Conservation (phyloP, 768 basidiomycete genomes). For the Pleurotus eryngii region DNA sequence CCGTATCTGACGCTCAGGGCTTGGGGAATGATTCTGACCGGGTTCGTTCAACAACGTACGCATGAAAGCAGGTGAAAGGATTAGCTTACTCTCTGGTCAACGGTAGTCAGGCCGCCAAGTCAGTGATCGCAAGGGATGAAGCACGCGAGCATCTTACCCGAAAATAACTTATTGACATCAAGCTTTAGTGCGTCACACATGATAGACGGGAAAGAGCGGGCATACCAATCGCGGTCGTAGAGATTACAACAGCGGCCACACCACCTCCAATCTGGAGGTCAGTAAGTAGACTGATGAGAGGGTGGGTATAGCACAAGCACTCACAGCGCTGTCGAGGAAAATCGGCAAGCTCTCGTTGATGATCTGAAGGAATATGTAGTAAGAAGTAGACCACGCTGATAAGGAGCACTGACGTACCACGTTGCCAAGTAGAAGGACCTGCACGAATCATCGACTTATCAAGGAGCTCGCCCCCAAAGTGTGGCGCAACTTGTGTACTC, state of each 20-base stretch:
- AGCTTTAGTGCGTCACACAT: neutral
- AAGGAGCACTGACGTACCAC: slow-evolving; percentile 50
- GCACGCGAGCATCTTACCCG: slow-evolving; percentile 48
- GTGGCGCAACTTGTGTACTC: slow-evolving; percentile 16
- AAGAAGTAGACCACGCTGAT: too few relatives aligned
- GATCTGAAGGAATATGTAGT: slow-evolving; percentile 41
- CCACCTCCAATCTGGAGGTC: slow-evolving; percentile 54
- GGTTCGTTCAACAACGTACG: neutral
- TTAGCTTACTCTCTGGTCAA: slow-evolving; percentile 63
- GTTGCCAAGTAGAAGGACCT: slow-evolving; percentile 87
- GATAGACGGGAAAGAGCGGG: neutral
- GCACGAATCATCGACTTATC: neutral
- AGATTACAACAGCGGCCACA: slow-evolving; percentile 72
- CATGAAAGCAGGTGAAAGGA: slow-evolving; percentile 19
- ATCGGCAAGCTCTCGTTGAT: slow-evolving; percentile 84
- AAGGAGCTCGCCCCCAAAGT: neutral
- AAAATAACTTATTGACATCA: slow-evolving; percentile 60
- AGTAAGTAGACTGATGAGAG: neutral
- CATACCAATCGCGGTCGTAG: slow-evolving; percentile 70
- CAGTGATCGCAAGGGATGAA: neutral
- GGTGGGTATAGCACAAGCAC: slow-evolving; percentile 16
- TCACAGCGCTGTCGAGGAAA: slow-evolving; percentile 72
- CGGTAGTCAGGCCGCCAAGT: neutral
- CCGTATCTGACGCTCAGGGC: slow-evolving; percentile 77
- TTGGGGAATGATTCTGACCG: slow-evolving; percentile 59